Percentiles rank a stretch among this genome's conserved stretches.
These are phyloP conservation scores for Elongisporangium senticosum DNA, from an alignment of 352 stramenopile species.

Conservation along the genomic window DNA sequence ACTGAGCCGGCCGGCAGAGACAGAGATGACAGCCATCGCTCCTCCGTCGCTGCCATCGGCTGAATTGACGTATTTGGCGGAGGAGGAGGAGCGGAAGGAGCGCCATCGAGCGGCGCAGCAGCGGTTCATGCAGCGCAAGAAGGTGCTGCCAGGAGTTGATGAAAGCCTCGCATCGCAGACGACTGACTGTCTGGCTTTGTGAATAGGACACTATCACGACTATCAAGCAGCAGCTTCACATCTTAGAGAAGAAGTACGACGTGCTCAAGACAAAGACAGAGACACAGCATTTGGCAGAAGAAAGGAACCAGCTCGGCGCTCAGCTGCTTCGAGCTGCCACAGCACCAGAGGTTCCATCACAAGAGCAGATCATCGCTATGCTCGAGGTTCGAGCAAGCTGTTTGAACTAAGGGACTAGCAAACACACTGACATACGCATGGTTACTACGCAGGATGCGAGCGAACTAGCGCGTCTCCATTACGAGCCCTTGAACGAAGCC, in stretches of 20 bases:
- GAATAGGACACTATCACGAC: conserved; percentile 23
- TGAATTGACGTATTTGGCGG: background rate
- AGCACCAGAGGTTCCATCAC: conserved; percentile 2
- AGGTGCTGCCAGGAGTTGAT: conserved; percentile 9
- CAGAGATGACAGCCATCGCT: background rate
- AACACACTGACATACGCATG: too few relatives aligned
- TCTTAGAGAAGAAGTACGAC: conserved; percentile 31
- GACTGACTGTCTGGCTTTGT: background rate
- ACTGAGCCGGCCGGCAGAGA: too few relatives aligned
- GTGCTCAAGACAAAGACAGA: conserved; percentile 30
- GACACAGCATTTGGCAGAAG: conserved; percentile 8
- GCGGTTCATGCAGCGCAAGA: conserved; percentile 56
- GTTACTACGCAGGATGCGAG: too few relatives aligned
- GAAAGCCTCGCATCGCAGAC: background rate
- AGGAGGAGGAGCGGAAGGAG: conserved; percentile 35
- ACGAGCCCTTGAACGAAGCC: too few relatives aligned
- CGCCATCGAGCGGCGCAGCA: conserved; percentile 45
- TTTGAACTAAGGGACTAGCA: too few relatives aligned
- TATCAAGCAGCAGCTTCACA: conserved; percentile 21
- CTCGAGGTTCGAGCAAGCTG: too few relatives aligned
- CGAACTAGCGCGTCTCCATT: too few relatives aligned
- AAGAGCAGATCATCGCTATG: conserved; percentile 17
- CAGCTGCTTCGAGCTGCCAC: conserved; percentile 3
- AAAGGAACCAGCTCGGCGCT: conserved; percentile 18
- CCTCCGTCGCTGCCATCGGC: too few relatives aligned